phyloP scores from a whole-genome alignment of 2,329 filamentous ascomycete genomes.

The Beauveria pseudobassiana region DNA sequence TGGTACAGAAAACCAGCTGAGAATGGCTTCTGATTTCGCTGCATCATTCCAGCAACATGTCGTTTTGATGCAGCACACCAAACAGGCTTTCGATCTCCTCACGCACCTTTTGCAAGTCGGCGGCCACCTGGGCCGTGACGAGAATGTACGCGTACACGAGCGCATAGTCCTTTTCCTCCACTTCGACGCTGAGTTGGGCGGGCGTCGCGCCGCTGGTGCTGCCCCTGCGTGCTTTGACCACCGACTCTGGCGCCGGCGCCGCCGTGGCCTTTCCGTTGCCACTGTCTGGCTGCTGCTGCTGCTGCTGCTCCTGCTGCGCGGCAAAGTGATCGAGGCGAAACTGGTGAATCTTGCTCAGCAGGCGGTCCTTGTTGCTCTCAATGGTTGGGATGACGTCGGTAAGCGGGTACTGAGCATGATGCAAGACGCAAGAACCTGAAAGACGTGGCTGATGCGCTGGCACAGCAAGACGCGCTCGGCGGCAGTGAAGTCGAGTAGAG shows the following conservation, averaged over 20 bases:
- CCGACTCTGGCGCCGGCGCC: conserved; percentile 12
- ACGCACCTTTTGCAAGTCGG: conserved; percentile 54
- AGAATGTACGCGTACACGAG: conserved; percentile 84
- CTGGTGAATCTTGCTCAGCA: conserved; percentile 81
- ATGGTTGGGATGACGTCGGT: conserved; percentile 84
- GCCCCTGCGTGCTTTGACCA: not conserved
- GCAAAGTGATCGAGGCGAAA: conserved; percentile 65
- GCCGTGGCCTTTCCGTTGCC: conserved; percentile 15
- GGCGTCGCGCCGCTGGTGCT: conserved; percentile 1
- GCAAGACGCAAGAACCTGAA: conserved; percentile 78
- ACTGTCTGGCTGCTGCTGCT: not conserved
- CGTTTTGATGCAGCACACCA: conserved; percentile 54
- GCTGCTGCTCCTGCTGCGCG: conserved; percentile 22
- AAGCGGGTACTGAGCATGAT: conserved; percentile 89
- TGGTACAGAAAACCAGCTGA: not conserved
- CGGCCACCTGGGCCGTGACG: conserved; percentile 59
- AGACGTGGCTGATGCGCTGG: conserved; percentile 82
- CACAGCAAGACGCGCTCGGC: conserved; percentile 75
- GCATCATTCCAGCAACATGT: conserved; percentile 45
- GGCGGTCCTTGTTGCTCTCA: conserved; percentile 68
- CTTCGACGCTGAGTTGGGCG: conserved; percentile 15
- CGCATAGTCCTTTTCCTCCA: conserved; percentile 73
- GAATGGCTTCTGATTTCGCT: not conserved
- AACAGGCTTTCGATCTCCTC: conserved; percentile 56
- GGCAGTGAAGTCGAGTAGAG: conserved; percentile 70